These are phyloP conservation scores for Nitzschia sp. DNA, from an alignment of 108 stramenopile genomes.

Conservation along the genomic window DNA sequence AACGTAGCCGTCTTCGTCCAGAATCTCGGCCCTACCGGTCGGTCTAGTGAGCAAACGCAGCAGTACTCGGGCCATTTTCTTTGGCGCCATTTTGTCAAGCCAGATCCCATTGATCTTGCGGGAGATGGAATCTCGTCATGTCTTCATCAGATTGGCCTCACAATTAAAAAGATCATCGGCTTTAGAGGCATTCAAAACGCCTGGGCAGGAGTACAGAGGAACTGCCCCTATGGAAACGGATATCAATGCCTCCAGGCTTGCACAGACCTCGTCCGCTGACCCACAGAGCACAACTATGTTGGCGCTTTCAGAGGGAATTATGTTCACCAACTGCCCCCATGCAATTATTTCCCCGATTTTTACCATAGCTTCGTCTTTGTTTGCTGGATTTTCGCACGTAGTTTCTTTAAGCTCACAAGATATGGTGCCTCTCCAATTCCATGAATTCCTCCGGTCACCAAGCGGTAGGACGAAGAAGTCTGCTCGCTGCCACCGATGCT, in stretches of 20 bases:
- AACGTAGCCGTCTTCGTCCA: background rate
- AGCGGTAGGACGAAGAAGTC: conserved; percentile 49
- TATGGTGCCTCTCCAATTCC: background rate
- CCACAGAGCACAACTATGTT: background rate
- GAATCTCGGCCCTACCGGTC: background rate
- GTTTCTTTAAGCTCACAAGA: background rate
- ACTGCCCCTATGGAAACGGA: background rate
- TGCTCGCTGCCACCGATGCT: background rate
- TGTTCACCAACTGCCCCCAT: background rate
- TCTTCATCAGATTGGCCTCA: background rate
- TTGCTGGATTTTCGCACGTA: background rate
- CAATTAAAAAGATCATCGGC: background rate
- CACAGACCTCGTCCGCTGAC: background rate
- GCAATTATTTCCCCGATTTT: no score
- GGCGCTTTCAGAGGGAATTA: background rate
- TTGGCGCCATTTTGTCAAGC: conserved; percentile 3
- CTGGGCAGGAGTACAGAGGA: conserved; percentile 14
- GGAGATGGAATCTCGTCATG: background rate
- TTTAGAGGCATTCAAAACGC: background rate
- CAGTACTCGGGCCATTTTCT: conserved; percentile 13
- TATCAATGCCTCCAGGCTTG: background rate
- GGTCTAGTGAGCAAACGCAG: conserved; percentile 9
- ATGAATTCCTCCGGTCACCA: conserved; percentile 67
- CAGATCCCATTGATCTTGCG: conserved; percentile 18
- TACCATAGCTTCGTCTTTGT: no score